phyloP scores from a whole-genome alignment of 306 rosid species.

The Acmispon strigosus region DNA sequence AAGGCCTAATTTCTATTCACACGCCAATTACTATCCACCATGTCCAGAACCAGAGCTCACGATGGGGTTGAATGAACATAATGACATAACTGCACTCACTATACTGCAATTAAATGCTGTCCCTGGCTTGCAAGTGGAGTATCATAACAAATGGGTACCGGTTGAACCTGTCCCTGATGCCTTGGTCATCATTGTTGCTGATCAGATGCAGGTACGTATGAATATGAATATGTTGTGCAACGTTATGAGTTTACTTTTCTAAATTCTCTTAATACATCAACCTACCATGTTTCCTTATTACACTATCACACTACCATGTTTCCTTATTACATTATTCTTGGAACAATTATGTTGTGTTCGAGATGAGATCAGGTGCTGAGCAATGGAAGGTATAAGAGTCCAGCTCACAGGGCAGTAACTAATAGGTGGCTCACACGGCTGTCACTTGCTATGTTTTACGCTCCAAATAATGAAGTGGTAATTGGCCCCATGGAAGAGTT shows the following conservation, averaged over 20 bases:
- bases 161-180: constrained; percentile 18
- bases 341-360: background rate
- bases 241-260: background rate
- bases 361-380: constrained; percentile 16
- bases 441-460: constrained; percentile 35
- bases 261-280: too few species aligned
- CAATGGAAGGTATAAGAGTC: constrained; percentile 43
- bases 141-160: constrained; percentile 5
- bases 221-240: background rate
- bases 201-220: constrained; percentile 13
- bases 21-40: too few species aligned
- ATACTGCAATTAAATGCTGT: constrained; percentile 15
- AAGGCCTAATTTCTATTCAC: background rate
- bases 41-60: background rate
- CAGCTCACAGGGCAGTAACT: constrained; percentile 33
- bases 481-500: constrained; percentile 36
- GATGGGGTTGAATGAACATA: constrained; percentile 3
- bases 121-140: background rate
- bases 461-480: constrained; percentile 25
- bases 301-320: too few species aligned
- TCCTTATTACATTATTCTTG: background rate
- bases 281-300: too few species aligned
- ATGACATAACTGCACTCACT: background rate
- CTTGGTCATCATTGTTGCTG: constrained; percentile 10
- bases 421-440: constrained; percentile 13